Percentiles rank a stretch among this genome's conserved stretches.
Conservation (phyloP, 2,329 filamentous ascomycete genomes). For the Cordyceps farinosa region DNA sequence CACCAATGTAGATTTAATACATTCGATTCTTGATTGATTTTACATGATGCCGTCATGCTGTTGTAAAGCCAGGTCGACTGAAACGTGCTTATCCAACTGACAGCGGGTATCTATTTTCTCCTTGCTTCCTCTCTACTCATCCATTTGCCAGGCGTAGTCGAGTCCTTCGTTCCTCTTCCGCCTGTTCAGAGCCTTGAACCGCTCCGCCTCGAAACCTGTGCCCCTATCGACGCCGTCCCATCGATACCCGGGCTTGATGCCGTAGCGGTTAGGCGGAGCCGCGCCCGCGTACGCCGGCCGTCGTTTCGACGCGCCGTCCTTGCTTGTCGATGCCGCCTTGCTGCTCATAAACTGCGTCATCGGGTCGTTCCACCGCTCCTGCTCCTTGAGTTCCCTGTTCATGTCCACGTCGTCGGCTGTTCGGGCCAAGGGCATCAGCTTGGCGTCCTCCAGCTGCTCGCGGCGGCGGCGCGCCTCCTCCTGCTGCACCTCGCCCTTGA, state of each 20-base stretch:
- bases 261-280: slow-evolving; percentile 86
- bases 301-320: slow-evolving; percentile 35
- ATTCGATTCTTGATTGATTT: neutral
- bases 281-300: slow-evolving; percentile 74
- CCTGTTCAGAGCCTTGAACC: slow-evolving; percentile 83
- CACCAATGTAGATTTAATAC: neutral
- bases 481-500: slow-evolving; percentile 82
- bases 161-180: slow-evolving; percentile 72
- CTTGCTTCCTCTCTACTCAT: slow-evolving; percentile 56
- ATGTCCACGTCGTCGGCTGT: slow-evolving; percentile 80
- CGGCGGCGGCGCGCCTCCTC: slow-evolving; percentile 61
- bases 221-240: slow-evolving; percentile 97
- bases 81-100: neutral
- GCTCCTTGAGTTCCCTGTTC: slow-evolving; percentile 76
- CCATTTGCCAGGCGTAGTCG: slow-evolving; percentile 95
- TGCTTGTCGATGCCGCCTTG: slow-evolving; percentile 34
- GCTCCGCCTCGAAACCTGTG: slow-evolving; percentile 89
- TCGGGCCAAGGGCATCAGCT: slow-evolving; percentile 74
- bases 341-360: slow-evolving; percentile 72
- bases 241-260: slow-evolving; percentile 83
- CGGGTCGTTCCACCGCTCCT: slow-evolving; percentile 88
- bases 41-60: neutral
- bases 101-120: slow-evolving; percentile 10
- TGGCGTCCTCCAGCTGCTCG: slow-evolving; percentile 73
- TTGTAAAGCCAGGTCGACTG: neutral